Percentiles rank a stretch among this genome's conserved stretches.
phyloP scores from a whole-genome alignment of 176 grass and related monocot species.

The Triticum aestivum region DNA sequence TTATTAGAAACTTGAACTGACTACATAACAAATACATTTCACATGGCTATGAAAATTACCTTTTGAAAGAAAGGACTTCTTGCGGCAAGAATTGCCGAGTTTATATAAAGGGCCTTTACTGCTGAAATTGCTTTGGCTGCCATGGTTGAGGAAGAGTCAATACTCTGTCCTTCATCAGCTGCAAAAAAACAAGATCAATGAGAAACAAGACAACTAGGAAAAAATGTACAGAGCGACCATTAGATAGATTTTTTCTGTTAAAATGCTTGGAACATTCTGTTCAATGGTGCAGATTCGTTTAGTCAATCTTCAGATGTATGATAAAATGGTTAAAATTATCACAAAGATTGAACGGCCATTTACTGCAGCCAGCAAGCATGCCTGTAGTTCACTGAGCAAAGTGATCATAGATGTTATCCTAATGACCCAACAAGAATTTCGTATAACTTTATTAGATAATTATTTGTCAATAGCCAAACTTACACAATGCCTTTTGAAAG shows the following conservation, averaged over 20 bases:
- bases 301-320: not conserved
- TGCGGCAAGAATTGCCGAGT: not conserved
- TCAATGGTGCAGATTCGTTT: not conserved
- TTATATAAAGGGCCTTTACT: not conserved
- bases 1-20: not conserved
- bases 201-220: not conserved
- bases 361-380: not conserved
- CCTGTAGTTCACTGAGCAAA: not conserved
- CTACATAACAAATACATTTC: not conserved
- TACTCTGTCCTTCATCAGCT: not conserved
- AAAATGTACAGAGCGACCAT: not conserved
- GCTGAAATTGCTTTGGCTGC: not conserved
- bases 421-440: not conserved
- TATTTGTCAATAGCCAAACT: not conserved
- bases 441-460: not conserved
- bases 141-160: not conserved
- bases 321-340: not conserved
- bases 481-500: not conserved
- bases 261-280: not conserved
- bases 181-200: not conserved
- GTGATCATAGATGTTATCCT: not conserved
- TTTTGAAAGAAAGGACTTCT: not conserved
- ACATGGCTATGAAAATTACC: not conserved
- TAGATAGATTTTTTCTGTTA: not conserved
- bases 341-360: not conserved